Conservation (phyloP, 768 basidiomycete genomes). For the Roridomyces roridus region DNA sequence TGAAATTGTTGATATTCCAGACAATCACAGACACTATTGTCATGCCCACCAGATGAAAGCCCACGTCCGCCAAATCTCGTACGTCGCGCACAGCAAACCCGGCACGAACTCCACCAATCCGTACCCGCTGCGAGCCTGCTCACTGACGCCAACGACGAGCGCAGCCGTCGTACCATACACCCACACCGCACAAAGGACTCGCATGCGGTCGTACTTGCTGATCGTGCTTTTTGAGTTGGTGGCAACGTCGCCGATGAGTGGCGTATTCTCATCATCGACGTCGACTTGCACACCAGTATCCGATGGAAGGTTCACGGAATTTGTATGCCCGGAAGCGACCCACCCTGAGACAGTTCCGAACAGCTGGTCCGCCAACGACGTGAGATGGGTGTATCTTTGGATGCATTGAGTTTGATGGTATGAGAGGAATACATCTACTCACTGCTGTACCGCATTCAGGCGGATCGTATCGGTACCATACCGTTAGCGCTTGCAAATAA, state of each 20-base stretch:
- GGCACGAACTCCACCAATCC: conserved; percentile 6
- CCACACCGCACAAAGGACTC: not conserved
- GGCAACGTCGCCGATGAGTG: not conserved
- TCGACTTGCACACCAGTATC: too few relatives aligned
- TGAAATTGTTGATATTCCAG: too few relatives aligned
- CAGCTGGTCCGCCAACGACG: conserved; percentile 3
- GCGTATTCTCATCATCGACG: conserved; percentile 2
- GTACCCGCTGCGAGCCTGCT: conserved; percentile 4
- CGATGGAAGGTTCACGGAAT: too few relatives aligned
- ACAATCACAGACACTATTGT: too few relatives aligned
- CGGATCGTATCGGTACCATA: conserved; percentile 1
- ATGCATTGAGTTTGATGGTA: too few relatives aligned
- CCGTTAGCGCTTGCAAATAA: not conserved
- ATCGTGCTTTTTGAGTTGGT: not conserved
- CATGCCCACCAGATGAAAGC: conserved; percentile 12
- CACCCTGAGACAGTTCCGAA: conserved; percentile 11
- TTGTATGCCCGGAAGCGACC: conserved; percentile 7
- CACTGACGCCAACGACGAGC: not conserved
- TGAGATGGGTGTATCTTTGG: conserved; percentile 8
- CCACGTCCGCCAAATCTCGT: conserved; percentile 6
- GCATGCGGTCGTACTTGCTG: conserved; percentile 5
- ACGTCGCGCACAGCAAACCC: conserved; percentile 3
- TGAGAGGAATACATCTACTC: not conserved
- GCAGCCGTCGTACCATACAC: conserved; percentile 1
- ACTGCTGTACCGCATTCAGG: conserved; percentile 8